These are phyloP conservation scores for Nevesoporus exiguus DNA, from an alignment of 768 basidiomycete genomes.

Conservation along the genomic window DNA sequence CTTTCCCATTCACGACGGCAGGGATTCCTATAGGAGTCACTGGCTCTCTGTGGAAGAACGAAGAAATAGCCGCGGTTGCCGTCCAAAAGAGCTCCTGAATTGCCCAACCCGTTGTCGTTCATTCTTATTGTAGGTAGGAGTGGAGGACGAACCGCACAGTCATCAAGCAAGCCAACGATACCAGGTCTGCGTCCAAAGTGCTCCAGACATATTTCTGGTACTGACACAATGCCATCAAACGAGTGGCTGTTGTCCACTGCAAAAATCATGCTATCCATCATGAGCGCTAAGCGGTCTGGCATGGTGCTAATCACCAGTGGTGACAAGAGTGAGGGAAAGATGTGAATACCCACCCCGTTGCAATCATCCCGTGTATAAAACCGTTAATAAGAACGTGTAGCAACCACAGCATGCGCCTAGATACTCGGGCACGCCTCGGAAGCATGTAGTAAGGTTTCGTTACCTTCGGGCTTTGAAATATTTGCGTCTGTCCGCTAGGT, in stretches of 20 bases:
- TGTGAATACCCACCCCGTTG: background rate
- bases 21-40: background rate
- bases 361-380: background rate
- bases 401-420: too few species aligned
- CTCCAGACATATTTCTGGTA: conserved; percentile 13
- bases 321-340: background rate
- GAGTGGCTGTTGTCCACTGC: conserved; percentile 8
- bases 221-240: conserved; percentile 7
- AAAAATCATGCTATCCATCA: conserved; percentile 1
- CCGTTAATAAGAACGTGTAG: background rate
- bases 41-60: background rate
- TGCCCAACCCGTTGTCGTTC: background rate
- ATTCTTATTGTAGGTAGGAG: background rate
- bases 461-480: too few species aligned
- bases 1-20: background rate
- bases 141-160: background rate
- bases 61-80: background rate
- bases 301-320: background rate
- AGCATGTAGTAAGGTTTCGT: background rate
- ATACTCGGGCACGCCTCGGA: background rate
- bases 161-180: background rate
- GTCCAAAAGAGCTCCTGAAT: background rate
- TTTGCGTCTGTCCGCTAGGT: background rate
- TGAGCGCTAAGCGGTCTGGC: background rate
- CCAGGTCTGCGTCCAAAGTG: background rate